Base-by-base conservation (phyloP, 108 stramenopile species). In the Skeletonema costatum region DNA sequence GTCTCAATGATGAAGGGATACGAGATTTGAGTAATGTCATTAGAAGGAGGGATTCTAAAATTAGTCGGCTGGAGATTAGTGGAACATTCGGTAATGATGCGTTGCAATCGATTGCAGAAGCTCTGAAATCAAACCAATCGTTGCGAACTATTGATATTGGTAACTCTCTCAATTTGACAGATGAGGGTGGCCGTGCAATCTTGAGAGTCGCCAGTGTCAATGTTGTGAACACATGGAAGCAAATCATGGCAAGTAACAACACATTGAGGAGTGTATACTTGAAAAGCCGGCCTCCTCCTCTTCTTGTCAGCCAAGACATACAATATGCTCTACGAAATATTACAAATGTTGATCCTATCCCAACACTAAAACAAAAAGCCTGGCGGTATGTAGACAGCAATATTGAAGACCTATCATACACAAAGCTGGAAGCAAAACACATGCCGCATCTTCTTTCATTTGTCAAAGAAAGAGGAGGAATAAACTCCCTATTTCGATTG, bases 21-120 rank as follows among this genome's bases (percentile, higher is more conserved):
- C 58, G 65, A 19, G 58, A 60, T 17, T 56, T 79, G 11, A 64
- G 71, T 2, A 16, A 25, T 21, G 65, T 68, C 17, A 44, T 79
- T 21, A 33, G 65, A 41, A 39, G 39, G 38, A 41, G 31, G 8
- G 65, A 51, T 36, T 79, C 61, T 50, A 72, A 73, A 39, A 58
- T 79, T 13, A 66, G 64, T 21, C 66, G 78, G 8, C 67, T 79
- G 32, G 78, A 79, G n/a, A 32, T 79, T 7, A 64, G 78, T 66
- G 77, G 77, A 7, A 64, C 41, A 10, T 78, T 78, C 46, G 77
- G 77, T 25, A 70, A 78, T 60, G 70, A 71, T 3, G 77, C 70
- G 0, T 17, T 78, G 4, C 32, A 78, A 33, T 60, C 42, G 42
- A 66, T 78, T 41, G 77, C 70, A 32, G 77, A 70, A 31, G 77